Percentiles rank a stretch among this genome's conserved stretches.
Evolutionary conservation across 495 filamentous ascomycete genomes (phyloP).

Genomic region (Patellaria atrata): DNA sequence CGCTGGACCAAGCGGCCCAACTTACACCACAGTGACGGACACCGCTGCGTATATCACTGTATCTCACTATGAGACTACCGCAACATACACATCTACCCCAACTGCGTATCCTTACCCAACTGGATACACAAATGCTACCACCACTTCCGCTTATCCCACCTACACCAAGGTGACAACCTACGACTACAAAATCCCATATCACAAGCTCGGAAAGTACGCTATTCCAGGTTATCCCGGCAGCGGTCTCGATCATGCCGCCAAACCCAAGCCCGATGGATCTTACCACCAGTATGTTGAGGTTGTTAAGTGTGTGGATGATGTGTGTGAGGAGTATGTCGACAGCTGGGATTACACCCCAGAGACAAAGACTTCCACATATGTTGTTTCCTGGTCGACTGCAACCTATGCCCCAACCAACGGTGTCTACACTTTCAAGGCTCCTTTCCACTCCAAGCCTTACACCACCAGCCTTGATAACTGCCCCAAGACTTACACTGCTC

Average conservation of each 20-base stretch:
- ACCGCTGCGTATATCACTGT: constrained; percentile 8
- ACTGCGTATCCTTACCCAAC: too few relatives aligned
- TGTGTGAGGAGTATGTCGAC: constrained; percentile 4
- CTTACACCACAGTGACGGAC: constrained; percentile 8
- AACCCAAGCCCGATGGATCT: not conserved
- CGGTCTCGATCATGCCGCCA: not conserved
- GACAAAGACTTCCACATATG: constrained; percentile 7
- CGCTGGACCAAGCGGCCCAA: too few relatives aligned
- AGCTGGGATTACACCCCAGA: too few relatives aligned
- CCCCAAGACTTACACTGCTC: constrained; percentile 1
- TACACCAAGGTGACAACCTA: constrained; percentile 10
- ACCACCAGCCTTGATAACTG: constrained; percentile 3
- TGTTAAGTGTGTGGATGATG: constrained; percentile 9
- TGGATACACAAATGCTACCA: constrained; percentile 2
- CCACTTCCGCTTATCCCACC: too few relatives aligned
- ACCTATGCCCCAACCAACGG: constrained; percentile 7
- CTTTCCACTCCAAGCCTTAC: constrained; percentile 5
- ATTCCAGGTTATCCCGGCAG: constrained; percentile 9
- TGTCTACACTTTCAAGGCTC: constrained; percentile 8
- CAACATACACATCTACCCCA: constrained; percentile 8
- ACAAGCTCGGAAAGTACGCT: constrained; percentile 9
- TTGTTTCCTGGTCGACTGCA: constrained; percentile 4
- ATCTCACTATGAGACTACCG: constrained; percentile 9
- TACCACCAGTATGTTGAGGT: constrained; percentile 7
- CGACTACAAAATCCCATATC: constrained; percentile 4